phyloP scores from a whole-genome alignment of 2,329 filamentous ascomycete species.

The Arthrobotrys iridis region DNA sequence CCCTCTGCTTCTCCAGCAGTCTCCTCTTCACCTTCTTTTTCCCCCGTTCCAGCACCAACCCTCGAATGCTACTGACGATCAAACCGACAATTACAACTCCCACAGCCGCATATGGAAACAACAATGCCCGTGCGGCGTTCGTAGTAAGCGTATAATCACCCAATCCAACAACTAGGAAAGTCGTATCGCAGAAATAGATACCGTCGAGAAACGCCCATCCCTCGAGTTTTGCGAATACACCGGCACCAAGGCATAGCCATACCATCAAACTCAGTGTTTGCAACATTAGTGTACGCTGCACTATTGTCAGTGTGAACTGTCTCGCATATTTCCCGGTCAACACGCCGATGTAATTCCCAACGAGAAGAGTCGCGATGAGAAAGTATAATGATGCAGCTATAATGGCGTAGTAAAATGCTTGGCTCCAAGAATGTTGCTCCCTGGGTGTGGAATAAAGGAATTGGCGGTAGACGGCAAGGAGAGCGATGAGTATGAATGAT shows the following conservation, averaged over 20 bases:
- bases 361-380: slow-evolving; percentile 77
- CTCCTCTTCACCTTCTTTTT: slow-evolving; percentile 55
- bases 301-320: slow-evolving; percentile 78
- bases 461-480: slow-evolving; percentile 73
- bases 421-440: slow-evolving; percentile 70
- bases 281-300: slow-evolving; percentile 86
- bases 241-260: slow-evolving; percentile 80
- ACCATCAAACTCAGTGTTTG: slow-evolving; percentile 87
- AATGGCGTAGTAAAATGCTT: slow-evolving; percentile 87
- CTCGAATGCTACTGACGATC: slow-evolving; percentile 81
- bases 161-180: slow-evolving; percentile 56
- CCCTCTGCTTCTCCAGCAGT: slow-evolving; percentile 56
- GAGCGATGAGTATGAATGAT: slow-evolving; percentile 72
- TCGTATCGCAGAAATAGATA: slow-evolving; percentile 81
- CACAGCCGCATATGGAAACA: slow-evolving; percentile 84
- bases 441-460: slow-evolving; percentile 65
- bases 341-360: slow-evolving; percentile 74
- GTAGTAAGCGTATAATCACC: slow-evolving; percentile 54
- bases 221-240: slow-evolving; percentile 77
- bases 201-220: slow-evolving; percentile 80
- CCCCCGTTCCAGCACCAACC: slow-evolving; percentile 55
- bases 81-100: slow-evolving; percentile 87
- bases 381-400: slow-evolving; percentile 84
- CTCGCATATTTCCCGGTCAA: slow-evolving; percentile 72
- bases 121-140: slow-evolving; percentile 72